Base-by-base conservation (phyloP, 805 yeast species). In the Lipomyces oligophaga region DNA sequence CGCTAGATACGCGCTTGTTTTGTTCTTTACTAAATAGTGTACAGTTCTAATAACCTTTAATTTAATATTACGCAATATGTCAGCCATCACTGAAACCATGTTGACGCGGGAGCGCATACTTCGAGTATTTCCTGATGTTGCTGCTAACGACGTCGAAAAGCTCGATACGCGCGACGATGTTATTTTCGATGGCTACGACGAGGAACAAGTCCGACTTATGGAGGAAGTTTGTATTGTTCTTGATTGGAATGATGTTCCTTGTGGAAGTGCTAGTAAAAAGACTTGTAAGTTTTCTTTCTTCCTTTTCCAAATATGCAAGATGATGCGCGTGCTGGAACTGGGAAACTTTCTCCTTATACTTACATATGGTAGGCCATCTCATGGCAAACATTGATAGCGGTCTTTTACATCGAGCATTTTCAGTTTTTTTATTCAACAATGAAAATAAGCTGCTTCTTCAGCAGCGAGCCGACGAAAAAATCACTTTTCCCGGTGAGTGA, bases 391-490 rank as follows among this genome's bases (percentile, higher is more conserved):
- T 93, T 60, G 74, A 88, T 42, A 69, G 72, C 52, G 98, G 98
- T 3, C 73, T 93, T 39, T 73, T 93, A 49, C 99, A 93, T 69
- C 78, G 99, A 58, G 97, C 97, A 0, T 93, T 93, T 64, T 85
- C 96, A 21, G 96, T 89, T n/a, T 93, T 93, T 60, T 69, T 90
- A 44, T 93, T 93, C 72, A 83, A 88, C 65, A 77, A 77, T 19
- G 78, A 85, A 36, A 80, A 80, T 49, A 75, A 83, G 67, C 74
- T 93, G 52, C 73, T 93, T 48, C 73, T 93, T 58, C 99, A 93
- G 70, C 97, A 90, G 70, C 80, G 99, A 59, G 97, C 99, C 0
- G 80, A 81, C 40, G 97, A 93, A 65, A 93, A 93, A 67, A 93
- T 93, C 69, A 93, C 99, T 1, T 93, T 93, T 67, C 95, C 97